Conservation (phyloP, 768 basidiomycete species). For the Leccinum ochraceum region DNA sequence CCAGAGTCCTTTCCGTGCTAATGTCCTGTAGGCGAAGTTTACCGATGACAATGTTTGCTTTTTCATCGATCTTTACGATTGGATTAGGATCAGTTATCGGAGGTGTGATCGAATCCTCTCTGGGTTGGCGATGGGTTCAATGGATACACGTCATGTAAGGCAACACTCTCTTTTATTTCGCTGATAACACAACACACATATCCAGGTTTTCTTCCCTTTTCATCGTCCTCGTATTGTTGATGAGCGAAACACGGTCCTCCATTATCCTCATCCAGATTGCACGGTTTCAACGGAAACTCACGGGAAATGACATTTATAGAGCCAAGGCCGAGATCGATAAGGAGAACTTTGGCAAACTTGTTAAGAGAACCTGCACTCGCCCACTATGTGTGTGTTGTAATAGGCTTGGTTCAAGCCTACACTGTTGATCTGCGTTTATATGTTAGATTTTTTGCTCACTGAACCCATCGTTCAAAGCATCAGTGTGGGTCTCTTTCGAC, state of each 20-base stretch:
- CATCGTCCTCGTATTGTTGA: constrained; percentile 49
- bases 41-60: no score
- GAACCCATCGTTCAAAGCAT: constrained; percentile 78
- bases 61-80: no score
- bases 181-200: neutral
- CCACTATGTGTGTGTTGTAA: constrained; percentile 66
- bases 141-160: constrained; percentile 70
- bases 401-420: neutral
- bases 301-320: constrained; percentile 59
- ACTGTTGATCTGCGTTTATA: constrained; percentile 3
- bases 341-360: constrained; percentile 50
- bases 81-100: no score
- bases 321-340: constrained; percentile 65
- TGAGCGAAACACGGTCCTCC: constrained; percentile 72
- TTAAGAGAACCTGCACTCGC: constrained; percentile 67
- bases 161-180: neutral
- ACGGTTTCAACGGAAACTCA: constrained; percentile 58
- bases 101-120: constrained; percentile 45
- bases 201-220: constrained; percentile 54
- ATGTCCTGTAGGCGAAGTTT: no score
- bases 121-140: constrained; percentile 82
- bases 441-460: constrained; percentile 24
- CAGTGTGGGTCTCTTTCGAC: constrained; percentile 45
- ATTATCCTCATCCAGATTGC: constrained; percentile 73
- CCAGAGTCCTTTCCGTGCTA: no score